Evolutionary conservation across 352 stramenopile species (phyloP), one percentile per base, ranked within the genome.

Genomic region (Phytophthora pistaciae): DNA sequence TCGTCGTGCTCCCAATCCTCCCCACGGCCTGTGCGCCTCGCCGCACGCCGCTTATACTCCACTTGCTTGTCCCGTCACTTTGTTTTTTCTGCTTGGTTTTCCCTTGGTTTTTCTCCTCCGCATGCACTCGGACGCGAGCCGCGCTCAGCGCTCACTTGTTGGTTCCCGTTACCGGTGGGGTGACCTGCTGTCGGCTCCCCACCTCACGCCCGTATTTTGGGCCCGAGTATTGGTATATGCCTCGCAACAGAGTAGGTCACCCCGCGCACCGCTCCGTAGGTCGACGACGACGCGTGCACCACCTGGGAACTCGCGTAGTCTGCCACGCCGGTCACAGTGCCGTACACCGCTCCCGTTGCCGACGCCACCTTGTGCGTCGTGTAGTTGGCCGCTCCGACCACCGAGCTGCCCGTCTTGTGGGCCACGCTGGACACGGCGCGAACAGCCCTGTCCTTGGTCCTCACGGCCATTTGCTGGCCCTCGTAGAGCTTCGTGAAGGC

Each of bases 151-250:
- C 69, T 78, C 64, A 75, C 63, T 57, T 72, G 29, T 53, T 75
- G 27, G 23, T 79, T 79, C 61, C 67, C 48, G 61, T 82, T 82
- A 78, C 77, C 70, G 74, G 74, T 82, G 77, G 64, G 77, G 61
- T 79, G 56, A 66, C 70, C 74, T 82, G 33, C 74, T 38, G 56
- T 80, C 74, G 71, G 70, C 53, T 77, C 67, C 67, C 70, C 77
- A 83, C 71, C 72, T 85, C 75, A 90, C 52, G 79, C 72, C 62
- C 78, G 77, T 76, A 93, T 86, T 86, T 93, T 93, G 70, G 83
- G 60, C 56, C 85, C 83, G 63, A 93, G 68, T 64, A 88, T 78
- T 13, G 84, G 85, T 66, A 92, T 71, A 74, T 92, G 70, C 68
- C 82, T 86, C 56, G 77, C 74, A 29, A 90, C 68, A 63, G 84